Evolutionary conservation across 805 yeast species (phyloP).

Genomic region (Hanseniaspora occidentalis): DNA sequence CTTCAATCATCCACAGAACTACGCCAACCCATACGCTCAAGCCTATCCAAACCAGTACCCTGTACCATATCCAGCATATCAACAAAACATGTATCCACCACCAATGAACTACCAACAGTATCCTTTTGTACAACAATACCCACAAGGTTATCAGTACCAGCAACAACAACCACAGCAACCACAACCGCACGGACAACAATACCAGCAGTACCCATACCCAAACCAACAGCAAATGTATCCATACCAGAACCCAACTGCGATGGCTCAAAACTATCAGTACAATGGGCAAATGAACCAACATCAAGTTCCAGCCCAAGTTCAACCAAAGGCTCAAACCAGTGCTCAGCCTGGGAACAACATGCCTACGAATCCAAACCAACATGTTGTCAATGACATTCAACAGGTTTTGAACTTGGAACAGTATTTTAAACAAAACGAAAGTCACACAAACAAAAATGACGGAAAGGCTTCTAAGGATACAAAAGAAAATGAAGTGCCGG

Average conservation of each 20-base stretch:
- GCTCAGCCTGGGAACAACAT: too few species aligned
- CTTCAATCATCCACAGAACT: slow-evolving; percentile 9
- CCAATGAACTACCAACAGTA: slow-evolving; percentile 4
- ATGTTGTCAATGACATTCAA: not conserved
- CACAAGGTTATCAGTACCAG: slow-evolving; percentile 9
- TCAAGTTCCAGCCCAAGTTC: not conserved
- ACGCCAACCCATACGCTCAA: too few species aligned
- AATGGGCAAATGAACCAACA: not conserved
- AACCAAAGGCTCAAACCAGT: not conserved
- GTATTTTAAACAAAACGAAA: not conserved
- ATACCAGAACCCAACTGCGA: not conserved
- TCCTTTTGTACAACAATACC: slow-evolving; percentile 11
- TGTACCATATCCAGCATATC: too few species aligned
- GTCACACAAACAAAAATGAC: not conserved
- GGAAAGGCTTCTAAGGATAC: not conserved
- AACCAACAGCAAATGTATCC: slow-evolving; percentile 5
- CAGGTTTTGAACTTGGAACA: not conserved
- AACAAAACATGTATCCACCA: too few species aligned
- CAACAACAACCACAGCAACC: slow-evolving; percentile 9
- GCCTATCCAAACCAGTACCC: too few species aligned
- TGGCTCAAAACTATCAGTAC: not conserved
- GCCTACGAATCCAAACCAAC: too few species aligned
- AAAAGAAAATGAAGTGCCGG: not conserved
- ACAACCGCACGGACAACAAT: slow-evolving; percentile 17
- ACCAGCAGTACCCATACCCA: slow-evolving; percentile 16